Base-by-base conservation (phyloP, 768 basidiomycete species). In the Cubamyces lactineus region DNA sequence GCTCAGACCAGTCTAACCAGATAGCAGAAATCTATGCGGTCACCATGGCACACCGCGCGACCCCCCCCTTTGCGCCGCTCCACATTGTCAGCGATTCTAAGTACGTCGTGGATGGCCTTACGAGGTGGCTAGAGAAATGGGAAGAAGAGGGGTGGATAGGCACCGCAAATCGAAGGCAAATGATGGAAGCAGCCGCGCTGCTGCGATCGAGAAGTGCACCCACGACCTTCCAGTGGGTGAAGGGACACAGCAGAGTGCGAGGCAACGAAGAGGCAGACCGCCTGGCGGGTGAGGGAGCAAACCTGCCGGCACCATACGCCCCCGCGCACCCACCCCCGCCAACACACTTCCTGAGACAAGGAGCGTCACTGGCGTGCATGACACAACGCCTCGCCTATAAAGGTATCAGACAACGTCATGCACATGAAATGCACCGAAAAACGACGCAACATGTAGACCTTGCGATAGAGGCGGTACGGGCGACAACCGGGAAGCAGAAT, bases 41-140 rank as follows among this genome's bases (percentile, higher is more conserved):
- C n/a, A n/a, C n/a, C n/a, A n/a, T n/a, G n/a, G n/a, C n/a, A n/a
- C n/a, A n/a, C n/a, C n/a, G n/a, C n/a, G n/a, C n/a, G n/a, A n/a
- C n/a, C n/a, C n/a, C n/a, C n/a, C n/a, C n/a, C n/a, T n/a, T n/a
- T n/a, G n/a, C n/a, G n/a, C n/a, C n/a, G n/a, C n/a, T n/a, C n/a
- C n/a, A n/a, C n/a, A n/a, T n/a, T n/a, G n/a, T n/a, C n/a, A n/a
- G n/a, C n/a, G n/a, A n/a, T n/a, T n/a, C n/a, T n/a, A n/a, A n/a
- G n/a, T n/a, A n/a, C n/a, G n/a, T n/a, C n/a, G 7, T 73, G 12
- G 62, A 73, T 6, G 68, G 53, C 0, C 26, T 75, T 0, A 75
- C 70, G 0, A 61, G 59, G 28, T 41, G 72, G 30, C 49, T 68
- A 1, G 15, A 9, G 12, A 38, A 41, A 21, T 60, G 62, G 66